Percentiles rank a stretch among this genome's conserved stretches.
Evolutionary conservation across 768 basidiomycete species (phyloP).

Genomic region (Kwoniella sp.): DNA sequence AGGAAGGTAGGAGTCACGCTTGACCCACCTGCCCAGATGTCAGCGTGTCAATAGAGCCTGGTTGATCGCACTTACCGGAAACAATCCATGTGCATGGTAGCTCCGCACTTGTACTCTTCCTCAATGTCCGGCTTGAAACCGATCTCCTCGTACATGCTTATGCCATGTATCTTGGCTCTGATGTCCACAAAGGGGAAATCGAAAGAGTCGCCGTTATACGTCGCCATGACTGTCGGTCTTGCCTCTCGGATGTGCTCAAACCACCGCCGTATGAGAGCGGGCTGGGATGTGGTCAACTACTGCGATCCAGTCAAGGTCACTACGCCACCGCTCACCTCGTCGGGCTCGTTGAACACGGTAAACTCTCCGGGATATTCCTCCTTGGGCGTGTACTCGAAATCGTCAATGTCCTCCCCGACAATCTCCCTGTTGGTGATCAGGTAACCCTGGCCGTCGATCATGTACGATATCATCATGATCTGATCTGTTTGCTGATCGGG

Average conservation of each 20-base stretch:
- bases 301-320: background rate
- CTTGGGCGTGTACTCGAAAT: slow-evolving; percentile 98
- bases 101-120: slow-evolving; percentile 88
- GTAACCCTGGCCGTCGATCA: slow-evolving; percentile 91
- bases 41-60: background rate
- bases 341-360: slow-evolving; percentile 84
- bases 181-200: slow-evolving; percentile 96
- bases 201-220: slow-evolving; percentile 98
- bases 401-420: slow-evolving; percentile 92
- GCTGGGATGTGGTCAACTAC: slow-evolving; percentile 52
- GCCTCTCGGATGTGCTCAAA: slow-evolving; percentile 90
- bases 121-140: slow-evolving; percentile 88
- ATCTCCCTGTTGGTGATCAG: slow-evolving; percentile 97
- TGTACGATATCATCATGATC: slow-evolving; percentile 99
- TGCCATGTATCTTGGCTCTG: slow-evolving; percentile 76
- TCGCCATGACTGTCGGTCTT: slow-evolving; percentile 94
- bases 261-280: slow-evolving; percentile 74
- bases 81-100: slow-evolving; percentile 96
- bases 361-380: slow-evolving; percentile 97
- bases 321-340: slow-evolving; percentile 77
- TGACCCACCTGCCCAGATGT: slow-evolving; percentile 67
- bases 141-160: slow-evolving; percentile 93
- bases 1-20: slow-evolving; percentile 95
- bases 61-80: slow-evolving; percentile 65
- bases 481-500: slow-evolving; percentile 93